Conservation (phyloP, 1,139 yeast genomes). For the Insectozyma bohioensis region DNA sequence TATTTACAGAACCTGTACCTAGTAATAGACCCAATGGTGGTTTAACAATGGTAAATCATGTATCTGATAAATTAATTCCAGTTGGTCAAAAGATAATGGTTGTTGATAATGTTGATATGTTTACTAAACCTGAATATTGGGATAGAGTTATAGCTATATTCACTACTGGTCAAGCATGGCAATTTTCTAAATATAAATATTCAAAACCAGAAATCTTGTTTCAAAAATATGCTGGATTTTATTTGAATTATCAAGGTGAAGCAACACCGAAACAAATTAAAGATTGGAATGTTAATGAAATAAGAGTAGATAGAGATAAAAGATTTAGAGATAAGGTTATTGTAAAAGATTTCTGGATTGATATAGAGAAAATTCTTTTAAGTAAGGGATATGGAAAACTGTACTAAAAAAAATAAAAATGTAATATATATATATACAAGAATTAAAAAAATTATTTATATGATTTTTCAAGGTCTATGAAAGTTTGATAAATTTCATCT, state of each 20-base stretch:
- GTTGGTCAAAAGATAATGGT: constrained; percentile 66
- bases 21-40: constrained; percentile 39
- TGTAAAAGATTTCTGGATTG: constrained; percentile 81
- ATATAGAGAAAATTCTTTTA: constrained; percentile 60
- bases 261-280: constrained; percentile 70
- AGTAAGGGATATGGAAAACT: constrained; percentile 40
- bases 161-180: constrained; percentile 98
- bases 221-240: constrained; percentile 82
- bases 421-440: constrained; percentile 12
- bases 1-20: constrained; percentile 59
- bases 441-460: constrained; percentile 35
- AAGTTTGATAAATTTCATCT: constrained; percentile 49
- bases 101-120: constrained; percentile 84
- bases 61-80: constrained; percentile 53
- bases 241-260: constrained; percentile 75
- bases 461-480: constrained; percentile 49
- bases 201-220: constrained; percentile 77
- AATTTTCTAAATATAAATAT: constrained; percentile 84
- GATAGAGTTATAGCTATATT: constrained; percentile 91
- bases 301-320: constrained; percentile 76
- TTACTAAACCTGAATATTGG: constrained; percentile 96
- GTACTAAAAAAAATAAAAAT: constrained; percentile 4
- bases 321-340: constrained; percentile 90
- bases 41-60: constrained; percentile 55
- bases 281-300: constrained; percentile 85